Base-by-base conservation (phyloP, 1,284 basidiomycete genomes). In the Naganishia sp. region DNA sequence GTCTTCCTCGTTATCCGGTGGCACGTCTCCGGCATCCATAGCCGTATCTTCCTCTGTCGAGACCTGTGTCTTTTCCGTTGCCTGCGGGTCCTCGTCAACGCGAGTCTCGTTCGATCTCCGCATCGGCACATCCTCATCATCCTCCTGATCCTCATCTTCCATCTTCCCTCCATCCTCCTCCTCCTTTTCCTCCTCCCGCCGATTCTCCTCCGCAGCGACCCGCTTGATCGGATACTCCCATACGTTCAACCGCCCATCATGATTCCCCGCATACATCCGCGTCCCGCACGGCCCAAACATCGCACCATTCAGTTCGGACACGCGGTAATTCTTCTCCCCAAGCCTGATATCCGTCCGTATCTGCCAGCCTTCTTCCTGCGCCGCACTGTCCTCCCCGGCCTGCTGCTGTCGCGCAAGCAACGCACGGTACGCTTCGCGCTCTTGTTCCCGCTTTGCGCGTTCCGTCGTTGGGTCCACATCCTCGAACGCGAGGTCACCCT, bases 191-290 rank as follows among this genome's bases (percentile, higher is more conserved):
- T 33, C 15, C 55, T 42, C 43, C 16, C 16, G 49, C 16, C 18
- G 13, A n/a, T 39, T 43, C 56, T 53, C 48, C 25, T 36, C 45
- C 6, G 48, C 21, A 18, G 48, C 46, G 16, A 44, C 52, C 28
- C 57, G 60, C 59, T 45, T 63, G n/a, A 65, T 57, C 23, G 67
- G 67, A 43, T 65, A 68, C 36, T 65, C 57, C 67, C 67, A 68
- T 16, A 63, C 59, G 21, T 65, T 59, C n/a, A 68, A 36, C 39
- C 50, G 46, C 10, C 67, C 67, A 48, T 63, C 59, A 31, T 56
- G 55, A 42, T 68, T 65, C 18, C 67, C 67, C 16, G 67, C 64
- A 44, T 63, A 68, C n/a, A 68, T 45, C 23, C 64, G 31, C 25
- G 64, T 68, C 31, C 67, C 67, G 48, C 64, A 65, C 6, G 67